Base-by-base conservation (phyloP, 257 asterid species). In the Voacanga thouarsii region DNA sequence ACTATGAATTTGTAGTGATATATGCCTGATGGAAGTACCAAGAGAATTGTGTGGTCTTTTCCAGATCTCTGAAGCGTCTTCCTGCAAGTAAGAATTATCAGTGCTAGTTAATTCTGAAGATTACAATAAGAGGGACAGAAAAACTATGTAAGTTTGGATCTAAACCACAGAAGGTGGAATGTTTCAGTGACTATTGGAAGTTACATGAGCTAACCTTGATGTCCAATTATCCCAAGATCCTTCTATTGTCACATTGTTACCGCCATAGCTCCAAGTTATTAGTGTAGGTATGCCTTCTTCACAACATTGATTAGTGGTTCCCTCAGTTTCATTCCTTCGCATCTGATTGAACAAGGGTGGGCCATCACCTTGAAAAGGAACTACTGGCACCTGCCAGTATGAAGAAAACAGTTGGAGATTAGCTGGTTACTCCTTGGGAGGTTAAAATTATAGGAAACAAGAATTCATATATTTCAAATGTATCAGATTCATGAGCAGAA, bases 151-250 rank as follows among this genome's bases (percentile, higher is more conserved):
- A 39, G 7, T 26, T 50, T 12, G 56, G 53, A 43, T 28, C 21
- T 12, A 65, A 18, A 77, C 1, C 43, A 60, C 16, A 76, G 65
- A 47, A 71, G 70, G 56, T 45, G 6, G 61, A n/a, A 77, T 51
- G 47, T 44, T 50, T 26, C 39, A 43, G 44, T 18, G 24, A 41
- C 4, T 39, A 71, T 75, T 59, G 23, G 51, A 24, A 14, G 11
- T 14, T 56, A 72, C 26, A 23, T 69, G 78, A 68, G 55, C 69
- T 74, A 69, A 94, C 99, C 97, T 91, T 80, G 96, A 83, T 72
- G 84, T 89, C 97, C 97, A 94, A 84, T 90, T 91, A 85, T 94
- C 97, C 99, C 99, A 94, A 68, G 97, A 94, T 79, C 99, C 97
- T 86, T 94, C 93, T 69, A 92, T 89, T 14, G 89, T 87, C 80